Percentiles rank a stretch among this genome's conserved stretches.
Evolutionary conservation across 2,329 filamentous ascomycete genomes (phyloP).

Genomic region (Ascocoryne sarcoides): DNA sequence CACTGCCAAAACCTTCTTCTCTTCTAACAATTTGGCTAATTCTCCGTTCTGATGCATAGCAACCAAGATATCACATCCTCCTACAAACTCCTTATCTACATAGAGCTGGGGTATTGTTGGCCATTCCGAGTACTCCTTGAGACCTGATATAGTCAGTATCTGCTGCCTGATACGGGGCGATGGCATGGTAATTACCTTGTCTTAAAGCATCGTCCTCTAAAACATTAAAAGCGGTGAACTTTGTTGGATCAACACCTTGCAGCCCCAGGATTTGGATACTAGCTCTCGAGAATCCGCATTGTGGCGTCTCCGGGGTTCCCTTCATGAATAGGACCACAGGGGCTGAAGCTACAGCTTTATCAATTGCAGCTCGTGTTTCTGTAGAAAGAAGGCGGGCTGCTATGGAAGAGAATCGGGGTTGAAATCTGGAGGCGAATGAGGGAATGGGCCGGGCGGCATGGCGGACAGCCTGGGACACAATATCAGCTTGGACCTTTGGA

Average conservation of each 20-base stretch:
- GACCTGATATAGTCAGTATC: conserved; percentile 45
- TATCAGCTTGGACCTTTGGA: background rate
- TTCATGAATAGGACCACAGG: conserved; percentile 99
- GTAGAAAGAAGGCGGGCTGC: conserved; percentile 62
- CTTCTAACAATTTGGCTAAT: conserved; percentile 81
- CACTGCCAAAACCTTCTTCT: conserved; percentile 78
- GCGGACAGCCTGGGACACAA: conserved; percentile 33
- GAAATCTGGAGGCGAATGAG: conserved; percentile 9
- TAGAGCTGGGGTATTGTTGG: conserved; percentile 97
- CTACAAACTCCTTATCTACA: conserved; percentile 89
- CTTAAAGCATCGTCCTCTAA: conserved; percentile 84
- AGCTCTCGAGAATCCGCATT: conserved; percentile 93
- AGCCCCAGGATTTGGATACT: conserved; percentile 90
- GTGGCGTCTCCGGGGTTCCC: conserved; percentile 88
- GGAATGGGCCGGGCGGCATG: conserved; percentile 5
- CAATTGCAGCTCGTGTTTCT: conserved; percentile 73
- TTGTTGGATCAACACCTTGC: conserved; percentile 88
- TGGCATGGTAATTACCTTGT: too few relatives aligned
- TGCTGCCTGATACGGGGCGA: too few relatives aligned
- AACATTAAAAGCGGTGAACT: conserved; percentile 98
- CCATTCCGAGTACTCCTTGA: conserved; percentile 99
- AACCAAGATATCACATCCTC: conserved; percentile 94
- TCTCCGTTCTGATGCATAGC: conserved; percentile 97
- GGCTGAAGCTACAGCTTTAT: conserved; percentile 77
- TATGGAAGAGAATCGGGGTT: conserved; percentile 17